Base-by-base conservation (phyloP, 768 basidiomycete species). In the Dacryopinax primogenitus region DNA sequence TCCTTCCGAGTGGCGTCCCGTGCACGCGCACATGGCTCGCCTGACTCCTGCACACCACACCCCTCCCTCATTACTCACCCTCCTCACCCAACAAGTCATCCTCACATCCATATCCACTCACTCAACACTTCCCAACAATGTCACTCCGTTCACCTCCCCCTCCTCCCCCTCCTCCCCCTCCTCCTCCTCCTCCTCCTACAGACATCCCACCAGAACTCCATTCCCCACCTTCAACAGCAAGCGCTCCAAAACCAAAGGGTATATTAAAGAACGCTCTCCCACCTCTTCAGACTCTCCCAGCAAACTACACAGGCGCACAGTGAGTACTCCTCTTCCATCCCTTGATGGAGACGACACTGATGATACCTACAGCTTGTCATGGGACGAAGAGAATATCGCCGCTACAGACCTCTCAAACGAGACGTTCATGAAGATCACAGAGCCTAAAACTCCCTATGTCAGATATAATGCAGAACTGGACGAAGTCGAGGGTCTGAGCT, bases 341-440 rank as follows among this genome's bases (percentile, higher is more conserved):
- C 16, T 23, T 33, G 32, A n/a, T n/a, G n/a, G 16, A 62, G 21
- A 21, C 65, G 7, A 11, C 33, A n/a, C n/a, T 1, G n/a, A 4
- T 65, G 33, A 34, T 26, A 16, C 61, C 1, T 80, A 82, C 69
- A 93, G 86, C 70, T 72, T 96, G 71, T 89, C 90, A 72, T 97
- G 93, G 93, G 94, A 97, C 72, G 93, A 97, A 72, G 90, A 85
- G 73, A 97, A 96, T 73, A 80, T 97, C 35, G 90, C 90, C 28
- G 75, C 90, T 71, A 96, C 93, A 0, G 93, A 97, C 76, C 86
- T 92, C 69, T 85, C 88, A 80, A 95, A 95, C 76, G 92, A 95
- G 72, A 93, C 90, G 68, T 78, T 92, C 72, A 97, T 96, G 93
- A 97, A 96, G 83, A 97, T 97, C 72, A 92, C 90, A 1, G 93